Percentiles rank a stretch among this genome's conserved stretches.
Evolutionary conservation across 768 basidiomycete species (phyloP).

Genomic region (Trametes cubensis): DNA sequence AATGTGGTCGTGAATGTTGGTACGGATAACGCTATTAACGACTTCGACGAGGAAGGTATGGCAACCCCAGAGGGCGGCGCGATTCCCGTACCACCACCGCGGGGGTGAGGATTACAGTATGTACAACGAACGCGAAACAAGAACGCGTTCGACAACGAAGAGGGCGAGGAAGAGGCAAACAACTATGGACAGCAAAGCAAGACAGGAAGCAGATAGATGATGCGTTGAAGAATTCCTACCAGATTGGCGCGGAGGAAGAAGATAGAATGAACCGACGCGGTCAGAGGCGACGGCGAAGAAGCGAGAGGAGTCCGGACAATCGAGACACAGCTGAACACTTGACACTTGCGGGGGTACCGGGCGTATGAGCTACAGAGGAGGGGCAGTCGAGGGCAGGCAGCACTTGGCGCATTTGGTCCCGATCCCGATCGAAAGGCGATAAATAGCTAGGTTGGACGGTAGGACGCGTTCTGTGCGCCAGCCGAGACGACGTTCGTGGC

Average conservation of each 20-base stretch:
- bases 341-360: not conserved
- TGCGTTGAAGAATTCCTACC: not conserved
- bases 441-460: conserved; percentile 12
- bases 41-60: too few species aligned
- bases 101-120: not conserved
- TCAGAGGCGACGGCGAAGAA: not conserved
- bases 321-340: not conserved
- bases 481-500: conserved; percentile 14
- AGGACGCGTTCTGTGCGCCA: not conserved
- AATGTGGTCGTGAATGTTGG: not conserved
- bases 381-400: not conserved
- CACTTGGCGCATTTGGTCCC: not conserved
- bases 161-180: not conserved
- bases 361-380: not conserved
- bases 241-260: not conserved
- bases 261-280: not conserved
- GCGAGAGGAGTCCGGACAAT: not conserved
- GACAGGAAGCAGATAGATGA: conserved; percentile 8
- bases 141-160: not conserved
- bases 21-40: not conserved
- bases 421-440: not conserved
- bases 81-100: conserved; percentile 1
- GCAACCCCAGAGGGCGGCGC: not conserved
- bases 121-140: conserved; percentile 7
- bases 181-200: conserved; percentile 25